phyloP scores from a whole-genome alignment of 139 green algal species.

The Microglena sp. region DNA sequence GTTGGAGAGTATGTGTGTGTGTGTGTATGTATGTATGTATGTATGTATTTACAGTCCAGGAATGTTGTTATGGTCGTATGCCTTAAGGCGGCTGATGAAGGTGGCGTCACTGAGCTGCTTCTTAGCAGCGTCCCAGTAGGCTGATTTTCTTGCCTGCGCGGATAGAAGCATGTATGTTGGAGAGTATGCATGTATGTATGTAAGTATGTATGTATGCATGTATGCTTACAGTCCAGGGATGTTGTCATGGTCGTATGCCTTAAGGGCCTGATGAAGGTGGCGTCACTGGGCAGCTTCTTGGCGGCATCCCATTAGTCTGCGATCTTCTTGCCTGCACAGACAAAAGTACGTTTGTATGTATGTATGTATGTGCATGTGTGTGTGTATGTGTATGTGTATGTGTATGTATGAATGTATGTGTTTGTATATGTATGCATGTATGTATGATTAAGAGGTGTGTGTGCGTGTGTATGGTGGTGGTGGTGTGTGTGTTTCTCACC shows the following conservation, averaged over 20 bases:
- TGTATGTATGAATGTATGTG: not conserved
- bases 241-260: slow-evolving; percentile 75
- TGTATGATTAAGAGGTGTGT: not conserved
- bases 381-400: not conserved
- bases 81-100: slow-evolving; percentile 59
- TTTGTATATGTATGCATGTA: not conserved
- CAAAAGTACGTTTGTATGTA: not conserved
- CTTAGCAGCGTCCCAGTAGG: slow-evolving; percentile 73
- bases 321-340: slow-evolving; percentile 48
- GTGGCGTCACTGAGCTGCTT: slow-evolving; percentile 39
- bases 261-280: slow-evolving; percentile 29
- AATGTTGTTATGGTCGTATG: slow-evolving; percentile 79
- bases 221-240: slow-evolving; percentile 48
- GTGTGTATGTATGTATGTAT: not conserved
- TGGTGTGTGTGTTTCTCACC: slow-evolving; percentile 22
- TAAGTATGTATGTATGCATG: not conserved
- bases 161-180: too few species aligned
- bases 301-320: slow-evolving; percentile 66
- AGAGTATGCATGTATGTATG: not conserved
- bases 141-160: slow-evolving; percentile 56
- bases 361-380: not conserved
- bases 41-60: slow-evolving; percentile 3
- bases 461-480: not conserved
- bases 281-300: slow-evolving; percentile 57
- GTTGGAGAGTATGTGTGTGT: not conserved